These are phyloP conservation scores for Symbiodinium pilosum DNA, from an alignment of 73 alveolate genomes.

Conservation along the genomic window DNA sequence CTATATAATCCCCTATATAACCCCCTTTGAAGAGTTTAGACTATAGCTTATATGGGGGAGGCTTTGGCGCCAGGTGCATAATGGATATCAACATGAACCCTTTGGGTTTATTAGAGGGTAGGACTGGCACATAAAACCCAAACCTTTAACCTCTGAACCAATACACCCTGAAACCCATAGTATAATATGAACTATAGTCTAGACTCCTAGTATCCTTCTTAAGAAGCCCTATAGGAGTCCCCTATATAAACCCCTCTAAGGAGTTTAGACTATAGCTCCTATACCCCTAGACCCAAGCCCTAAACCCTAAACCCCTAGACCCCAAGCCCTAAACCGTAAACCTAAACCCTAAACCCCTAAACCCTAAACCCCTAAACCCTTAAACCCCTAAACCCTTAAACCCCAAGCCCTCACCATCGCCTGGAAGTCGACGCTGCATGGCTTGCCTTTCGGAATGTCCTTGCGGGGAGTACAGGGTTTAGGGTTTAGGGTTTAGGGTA, in stretches of 20 bases:
- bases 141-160: not conserved
- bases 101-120: not conserved
- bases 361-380: not conserved
- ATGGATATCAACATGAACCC: no score
- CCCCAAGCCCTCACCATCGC: not conserved
- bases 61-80: no score
- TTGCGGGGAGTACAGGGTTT: no score
- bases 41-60: no score
- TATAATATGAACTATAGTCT: no score
- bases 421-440: slow-evolving; percentile 45
- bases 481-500: not conserved
- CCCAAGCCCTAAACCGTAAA: not conserved
- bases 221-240: no score
- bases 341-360: not conserved
- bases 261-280: not conserved
- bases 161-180: not conserved
- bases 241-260: not conserved
- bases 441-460: not conserved
- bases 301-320: not conserved
- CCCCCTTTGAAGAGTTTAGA: no score
- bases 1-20: no score
- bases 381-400: not conserved
- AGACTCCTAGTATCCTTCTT: not conserved
- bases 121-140: not conserved
- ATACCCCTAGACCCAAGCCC: not conserved